Evolutionary conservation across 2,329 filamentous ascomycete species (phyloP), one percentile per base, ranked within the genome.

Genomic region (Lecanicillium sp.): DNA sequence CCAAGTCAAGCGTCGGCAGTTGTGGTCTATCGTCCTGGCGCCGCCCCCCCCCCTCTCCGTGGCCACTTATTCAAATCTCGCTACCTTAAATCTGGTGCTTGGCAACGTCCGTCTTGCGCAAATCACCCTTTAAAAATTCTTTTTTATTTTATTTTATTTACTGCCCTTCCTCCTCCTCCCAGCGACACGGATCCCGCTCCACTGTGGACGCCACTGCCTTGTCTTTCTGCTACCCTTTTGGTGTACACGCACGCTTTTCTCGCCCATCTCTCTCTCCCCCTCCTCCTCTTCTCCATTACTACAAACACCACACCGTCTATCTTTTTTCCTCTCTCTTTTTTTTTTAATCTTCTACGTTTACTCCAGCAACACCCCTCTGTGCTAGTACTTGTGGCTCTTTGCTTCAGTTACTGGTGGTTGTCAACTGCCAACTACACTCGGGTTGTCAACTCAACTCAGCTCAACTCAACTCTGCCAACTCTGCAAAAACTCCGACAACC

Each of bases 11-110:
- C 44, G 24, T 47, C 44, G 44, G 44, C 44, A 47, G 44, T 47
- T 47, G 44, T 47, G 44, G 44, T 47, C 44, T 20, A 33, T 39
- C 35, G 24, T 15, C 24, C 35, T n/a, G n/a, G n/a, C n/a, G n/a
- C n/a, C n/a, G n/a, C 35, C 44, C 24, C 44, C 44, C 44, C 44
- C 33, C 44, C 36, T 29, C 27, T 36, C 35, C 43, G 43, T 45
- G 43, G 33, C 43, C 43, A 45, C 43, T 45, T 47, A 47, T 47
- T 47, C 36, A 47, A 47, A 47, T 47, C 44, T 47, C 44, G 36
- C 35, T 47, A 47, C 44, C 44, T 39, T 39, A 40, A 47, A 47
- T 47, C 44, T 47, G 44, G 44, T 47, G 35, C 44, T 47, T 39
- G 35, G 44, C 44, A 47, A 47, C 35, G 36, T 40, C 44, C 27